phyloP scores from a whole-genome alignment of 1,284 basidiomycete species.

The Cystobasidium slooffiae region DNA sequence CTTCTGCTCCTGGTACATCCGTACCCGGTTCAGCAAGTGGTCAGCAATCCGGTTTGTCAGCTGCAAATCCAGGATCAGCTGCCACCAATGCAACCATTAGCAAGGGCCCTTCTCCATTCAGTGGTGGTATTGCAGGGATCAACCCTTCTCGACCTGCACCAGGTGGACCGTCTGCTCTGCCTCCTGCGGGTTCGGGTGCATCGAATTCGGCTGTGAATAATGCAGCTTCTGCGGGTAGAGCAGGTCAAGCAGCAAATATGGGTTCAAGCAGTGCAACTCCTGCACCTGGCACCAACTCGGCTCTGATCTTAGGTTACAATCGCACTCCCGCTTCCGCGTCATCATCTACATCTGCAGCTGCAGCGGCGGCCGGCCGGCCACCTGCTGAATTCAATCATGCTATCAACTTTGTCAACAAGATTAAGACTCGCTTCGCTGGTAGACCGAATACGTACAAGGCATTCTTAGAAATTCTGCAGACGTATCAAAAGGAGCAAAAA shows the following conservation, averaged over 20 bases:
- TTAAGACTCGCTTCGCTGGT: slow-evolving; percentile 88
- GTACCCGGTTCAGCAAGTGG: too few species aligned
- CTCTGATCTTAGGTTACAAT: slow-evolving; percentile 17
- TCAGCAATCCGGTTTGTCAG: too few species aligned
- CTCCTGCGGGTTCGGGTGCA: too few species aligned
- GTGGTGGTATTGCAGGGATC: slow-evolving; percentile 36
- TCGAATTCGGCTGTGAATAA: not conserved
- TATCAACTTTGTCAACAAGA: slow-evolving; percentile 98
- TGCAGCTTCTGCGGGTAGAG: slow-evolving; percentile 8
- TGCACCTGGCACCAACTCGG: not conserved
- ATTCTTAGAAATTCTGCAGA: slow-evolving; percentile 96
- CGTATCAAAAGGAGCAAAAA: slow-evolving; percentile 92
- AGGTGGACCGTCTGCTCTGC: not conserved
- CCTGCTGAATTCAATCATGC: slow-evolving; percentile 91
- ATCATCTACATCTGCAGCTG: not conserved
- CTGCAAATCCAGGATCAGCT: too few species aligned
- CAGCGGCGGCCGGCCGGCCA: slow-evolving; percentile 50
- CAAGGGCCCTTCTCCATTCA: slow-evolving; percentile 20
- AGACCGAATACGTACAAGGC: slow-evolving; percentile 96
- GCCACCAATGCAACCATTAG: not conserved
- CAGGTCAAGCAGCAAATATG: not conserved
- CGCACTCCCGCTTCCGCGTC: not conserved
- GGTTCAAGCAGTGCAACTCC: not conserved
- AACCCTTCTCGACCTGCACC: slow-evolving; percentile 7
- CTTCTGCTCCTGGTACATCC: too few species aligned